These are phyloP conservation scores for Vigna mungo DNA, from an alignment of 306 rosid genomes.

Conservation along the genomic window DNA sequence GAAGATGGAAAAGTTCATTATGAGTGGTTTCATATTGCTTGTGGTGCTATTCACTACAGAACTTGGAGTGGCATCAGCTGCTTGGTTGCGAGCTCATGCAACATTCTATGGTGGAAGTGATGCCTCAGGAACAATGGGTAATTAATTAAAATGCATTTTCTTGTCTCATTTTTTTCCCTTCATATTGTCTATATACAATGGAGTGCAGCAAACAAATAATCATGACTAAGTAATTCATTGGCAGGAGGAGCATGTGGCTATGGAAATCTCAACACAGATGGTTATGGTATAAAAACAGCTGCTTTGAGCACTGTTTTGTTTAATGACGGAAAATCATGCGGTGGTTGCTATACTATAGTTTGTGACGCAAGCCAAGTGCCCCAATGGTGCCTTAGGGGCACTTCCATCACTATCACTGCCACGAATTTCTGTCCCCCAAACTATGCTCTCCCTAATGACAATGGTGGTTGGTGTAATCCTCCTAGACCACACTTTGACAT, in stretches of 20 bases:
- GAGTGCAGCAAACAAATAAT: background rate
- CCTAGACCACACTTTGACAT: conserved; percentile 70
- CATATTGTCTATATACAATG: background rate
- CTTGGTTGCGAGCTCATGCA: conserved; percentile 64
- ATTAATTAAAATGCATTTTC: background rate
- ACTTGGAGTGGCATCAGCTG: conserved; percentile 44
- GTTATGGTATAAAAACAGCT: conserved; percentile 68
- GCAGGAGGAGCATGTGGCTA: conserved; percentile 86
- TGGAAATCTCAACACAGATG: conserved; percentile 58
- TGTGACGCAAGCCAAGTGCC: conserved; percentile 57
- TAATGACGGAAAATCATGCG: conserved; percentile 67
- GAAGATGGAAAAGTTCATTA: conserved; percentile 44
- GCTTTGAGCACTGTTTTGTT: conserved; percentile 71
- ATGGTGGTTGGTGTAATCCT: conserved; percentile 79
- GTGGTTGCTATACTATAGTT: conserved; percentile 68
- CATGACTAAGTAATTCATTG: background rate
- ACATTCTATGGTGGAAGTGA: conserved; percentile 75
- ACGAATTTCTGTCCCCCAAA: conserved; percentile 81
- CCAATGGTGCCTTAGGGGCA: conserved; percentile 67
- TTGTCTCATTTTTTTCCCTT: background rate
- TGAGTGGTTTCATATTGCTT: conserved; percentile 39
- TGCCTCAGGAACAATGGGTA: conserved; percentile 76
- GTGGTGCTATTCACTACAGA: conserved; percentile 44
- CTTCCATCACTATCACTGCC: conserved; percentile 63
- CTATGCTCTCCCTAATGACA: conserved; percentile 50